Conservation (phyloP, 176 grass and related monocot genomes). For the Urochloa ruziziensis region DNA sequence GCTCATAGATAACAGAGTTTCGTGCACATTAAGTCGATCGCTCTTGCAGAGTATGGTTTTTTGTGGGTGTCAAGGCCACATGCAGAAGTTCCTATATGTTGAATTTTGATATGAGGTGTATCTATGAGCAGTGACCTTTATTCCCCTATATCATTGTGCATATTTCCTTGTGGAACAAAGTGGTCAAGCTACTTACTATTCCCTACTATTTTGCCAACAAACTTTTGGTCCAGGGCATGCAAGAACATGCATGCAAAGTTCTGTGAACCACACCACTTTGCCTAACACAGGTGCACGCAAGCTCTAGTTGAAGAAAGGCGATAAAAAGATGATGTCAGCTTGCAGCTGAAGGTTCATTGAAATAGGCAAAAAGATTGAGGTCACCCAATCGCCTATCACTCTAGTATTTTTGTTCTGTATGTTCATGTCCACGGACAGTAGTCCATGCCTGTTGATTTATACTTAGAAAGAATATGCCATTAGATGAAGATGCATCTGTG, state of each 20-base stretch:
- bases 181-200: background rate
- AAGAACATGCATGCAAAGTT: background rate
- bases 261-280: conserved; percentile 29
- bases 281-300: conserved; percentile 25
- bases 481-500: background rate
- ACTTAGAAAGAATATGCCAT: background rate
- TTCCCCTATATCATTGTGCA: background rate
- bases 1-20: too few species aligned
- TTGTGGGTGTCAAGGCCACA: background rate
- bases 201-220: background rate
- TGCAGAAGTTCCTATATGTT: background rate
- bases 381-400: background rate
- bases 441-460: background rate
- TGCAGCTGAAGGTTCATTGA: background rate
- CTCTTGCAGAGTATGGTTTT: background rate
- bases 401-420: background rate
- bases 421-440: background rate
- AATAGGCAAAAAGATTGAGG: background rate
- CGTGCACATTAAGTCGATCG: background rate
- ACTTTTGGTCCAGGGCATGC: conserved; percentile 5
- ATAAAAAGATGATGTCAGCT: conserved; percentile 37
- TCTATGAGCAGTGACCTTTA: background rate
- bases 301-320: conserved; percentile 8
- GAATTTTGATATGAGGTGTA: background rate
- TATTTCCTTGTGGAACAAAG: background rate